Base-by-base conservation (phyloP, 108 stramenopile species). In the Seminavis robusta region DNA sequence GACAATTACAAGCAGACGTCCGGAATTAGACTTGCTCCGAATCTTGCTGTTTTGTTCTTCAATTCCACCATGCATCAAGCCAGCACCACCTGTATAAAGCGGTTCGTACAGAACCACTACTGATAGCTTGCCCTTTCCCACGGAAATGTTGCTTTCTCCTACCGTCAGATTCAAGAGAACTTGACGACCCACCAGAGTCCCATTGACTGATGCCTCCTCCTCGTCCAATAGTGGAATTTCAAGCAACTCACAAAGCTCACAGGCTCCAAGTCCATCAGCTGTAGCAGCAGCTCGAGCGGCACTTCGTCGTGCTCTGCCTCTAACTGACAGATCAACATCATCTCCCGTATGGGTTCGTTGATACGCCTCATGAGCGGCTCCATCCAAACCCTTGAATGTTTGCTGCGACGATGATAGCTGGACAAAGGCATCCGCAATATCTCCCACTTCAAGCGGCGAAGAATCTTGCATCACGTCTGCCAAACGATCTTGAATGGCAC, bases 381-480 rank as follows among this genome's bases (percentile, higher is more conserved):
- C 91, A 63, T 92, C 91, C 28, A 92, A 61, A 19, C 76, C 71
- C 57, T 91, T 91, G 56, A 92, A 67, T 3, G 91, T 67, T 28
- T 69, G 44, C 43, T 88, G 84, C 4, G 82, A 52, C 30, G 61
- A 31, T 17, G 86, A 72, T n/a, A 92, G 58, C 2, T 61, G 63
- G n/a, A 61, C 33, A 30, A 92, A 63, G 1, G 86, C 69, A 30
- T 67, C 55, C n/a, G n/a, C n/a, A n/a, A n/a, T n/a, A n/a, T n/a
- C n/a, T n/a, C n/a, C n/a, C n/a, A n/a, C n/a, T n/a, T n/a, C n/a
- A n/a, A n/a, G n/a, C n/a, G n/a, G n/a, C n/a, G n/a, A n/a, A n/a
- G n/a, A n/a, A n/a, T n/a, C n/a, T n/a, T n/a, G n/a, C n/a, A n/a
- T n/a, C n/a, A n/a, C n/a, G n/a, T n/a, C n/a, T n/a, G n/a, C n/a